Conservation (phyloP, 2,329 filamentous ascomycete species). For the Penicillium sp. region DNA sequence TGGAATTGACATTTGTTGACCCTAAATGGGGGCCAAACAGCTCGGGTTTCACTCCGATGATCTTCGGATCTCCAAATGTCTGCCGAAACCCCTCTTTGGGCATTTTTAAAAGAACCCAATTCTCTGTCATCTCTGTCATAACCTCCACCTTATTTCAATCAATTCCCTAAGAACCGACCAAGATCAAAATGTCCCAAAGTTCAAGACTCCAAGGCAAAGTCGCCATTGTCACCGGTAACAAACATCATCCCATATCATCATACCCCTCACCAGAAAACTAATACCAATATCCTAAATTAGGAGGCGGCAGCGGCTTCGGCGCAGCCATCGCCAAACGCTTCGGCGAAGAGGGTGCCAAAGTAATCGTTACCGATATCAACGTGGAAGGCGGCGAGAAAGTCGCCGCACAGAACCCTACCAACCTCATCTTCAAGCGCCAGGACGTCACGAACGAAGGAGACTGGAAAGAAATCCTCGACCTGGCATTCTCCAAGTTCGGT, state of each 20-base stretch:
- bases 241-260: background rate
- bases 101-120: background rate
- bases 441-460: slow-evolving; percentile 36
- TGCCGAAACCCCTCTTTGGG: slow-evolving; percentile 15
- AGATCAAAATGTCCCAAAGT: slow-evolving; percentile 19
- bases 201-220: slow-evolving; percentile 44
- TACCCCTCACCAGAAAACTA: background rate
- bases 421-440: slow-evolving; percentile 34
- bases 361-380: slow-evolving; percentile 44
- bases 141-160: background rate
- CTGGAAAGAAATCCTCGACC: slow-evolving; percentile 34
- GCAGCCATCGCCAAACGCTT: slow-evolving; percentile 42
- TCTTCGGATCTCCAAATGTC: slow-evolving; percentile 3
- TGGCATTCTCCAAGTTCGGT: slow-evolving; percentile 31
- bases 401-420: slow-evolving; percentile 28
- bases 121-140: background rate
- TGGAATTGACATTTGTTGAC: background rate
- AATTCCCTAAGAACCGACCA: background rate
- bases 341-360: slow-evolving; percentile 41
- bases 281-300: slow-evolving; percentile 12
- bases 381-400: slow-evolving; percentile 32
- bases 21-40: slow-evolving; percentile 18
- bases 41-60: slow-evolving; percentile 23
- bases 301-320: slow-evolving; percentile 44
- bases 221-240: slow-evolving; percentile 45